phyloP scores from a whole-genome alignment of 371 early-diverging fungal species.

The Amoeboaphelidium protococcarum region DNA sequence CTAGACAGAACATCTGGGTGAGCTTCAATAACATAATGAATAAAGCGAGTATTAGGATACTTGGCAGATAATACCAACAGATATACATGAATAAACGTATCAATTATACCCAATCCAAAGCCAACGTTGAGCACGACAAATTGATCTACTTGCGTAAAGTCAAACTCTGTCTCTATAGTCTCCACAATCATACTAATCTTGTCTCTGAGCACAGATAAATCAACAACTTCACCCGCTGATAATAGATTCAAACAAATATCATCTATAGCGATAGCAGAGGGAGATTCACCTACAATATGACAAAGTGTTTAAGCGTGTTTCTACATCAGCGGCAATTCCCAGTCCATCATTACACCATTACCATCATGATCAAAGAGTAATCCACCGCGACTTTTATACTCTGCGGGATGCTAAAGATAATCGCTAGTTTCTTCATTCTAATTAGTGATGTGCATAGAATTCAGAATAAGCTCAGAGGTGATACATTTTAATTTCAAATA shows the following conservation, averaged over 20 bases:
- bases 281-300: conserved; percentile 23
- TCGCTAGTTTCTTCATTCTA: no score
- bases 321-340: conserved; percentile 84
- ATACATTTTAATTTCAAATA: no score
- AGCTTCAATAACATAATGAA: conserved; percentile 83
- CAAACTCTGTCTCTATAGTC: background rate
- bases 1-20: conserved; percentile 37
- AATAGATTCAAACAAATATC: background rate
- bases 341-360: conserved; percentile 92
- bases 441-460: no score
- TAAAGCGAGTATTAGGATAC: conserved; percentile 9
- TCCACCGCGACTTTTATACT: no score
- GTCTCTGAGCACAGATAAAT: background rate
- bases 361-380: conserved; percentile 59
- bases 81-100: conserved; percentile 9
- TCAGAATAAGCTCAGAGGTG: no score
- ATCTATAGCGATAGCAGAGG: conserved; percentile 12
- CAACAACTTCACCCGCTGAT: background rate
- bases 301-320: conserved; percentile 57
- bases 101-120: conserved; percentile 80
- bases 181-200: background rate
- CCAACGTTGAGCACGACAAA: conserved; percentile 29
- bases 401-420: no score
- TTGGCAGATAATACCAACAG: background rate
- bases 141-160: background rate